Evolutionary conservation across 2,329 filamentous ascomycete species (phyloP).

Genomic region (Neofusicoccum sp.): DNA sequence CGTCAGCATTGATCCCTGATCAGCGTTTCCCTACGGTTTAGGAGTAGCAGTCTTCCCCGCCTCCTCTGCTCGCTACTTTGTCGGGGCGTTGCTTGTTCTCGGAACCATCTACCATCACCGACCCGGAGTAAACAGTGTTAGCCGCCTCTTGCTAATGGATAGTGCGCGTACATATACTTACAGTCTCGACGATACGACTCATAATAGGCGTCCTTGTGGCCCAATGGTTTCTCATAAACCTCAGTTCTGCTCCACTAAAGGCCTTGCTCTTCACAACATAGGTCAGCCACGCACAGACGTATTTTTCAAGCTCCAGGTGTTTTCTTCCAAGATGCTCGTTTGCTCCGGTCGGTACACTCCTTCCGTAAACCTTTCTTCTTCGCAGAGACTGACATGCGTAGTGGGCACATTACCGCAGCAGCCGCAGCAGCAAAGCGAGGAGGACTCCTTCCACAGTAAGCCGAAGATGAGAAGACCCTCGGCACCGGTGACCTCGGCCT

Average conservation of each 20-base stretch:
- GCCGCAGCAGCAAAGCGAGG: not conserved
- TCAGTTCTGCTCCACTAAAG: not conserved
- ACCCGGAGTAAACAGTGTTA: not conserved
- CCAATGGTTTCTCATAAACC: not conserved
- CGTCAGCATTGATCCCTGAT: not conserved
- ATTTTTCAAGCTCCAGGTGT: not conserved
- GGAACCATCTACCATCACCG: not conserved
- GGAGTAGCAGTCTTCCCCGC: not conserved
- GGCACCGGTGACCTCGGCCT: constrained; percentile 3
- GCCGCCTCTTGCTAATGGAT: not conserved
- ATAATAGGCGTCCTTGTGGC: not conserved
- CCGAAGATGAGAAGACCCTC: not conserved
- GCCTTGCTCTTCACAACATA: not conserved
- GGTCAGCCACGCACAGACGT: not conserved
- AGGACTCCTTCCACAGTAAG: not conserved
- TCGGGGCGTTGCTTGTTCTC: not conserved
- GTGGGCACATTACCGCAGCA: not conserved
- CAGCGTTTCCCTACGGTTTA: not conserved
- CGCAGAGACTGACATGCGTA: not conserved
- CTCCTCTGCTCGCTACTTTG: not conserved
- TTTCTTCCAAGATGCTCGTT: not conserved
- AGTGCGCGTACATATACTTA: constrained; percentile 5
- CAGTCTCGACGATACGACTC: not conserved
- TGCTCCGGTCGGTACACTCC: not conserved
- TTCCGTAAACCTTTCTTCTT: no score